Conservation (phyloP, 2,329 filamentous ascomycete genomes). For the Aspergillus flavus region DNA sequence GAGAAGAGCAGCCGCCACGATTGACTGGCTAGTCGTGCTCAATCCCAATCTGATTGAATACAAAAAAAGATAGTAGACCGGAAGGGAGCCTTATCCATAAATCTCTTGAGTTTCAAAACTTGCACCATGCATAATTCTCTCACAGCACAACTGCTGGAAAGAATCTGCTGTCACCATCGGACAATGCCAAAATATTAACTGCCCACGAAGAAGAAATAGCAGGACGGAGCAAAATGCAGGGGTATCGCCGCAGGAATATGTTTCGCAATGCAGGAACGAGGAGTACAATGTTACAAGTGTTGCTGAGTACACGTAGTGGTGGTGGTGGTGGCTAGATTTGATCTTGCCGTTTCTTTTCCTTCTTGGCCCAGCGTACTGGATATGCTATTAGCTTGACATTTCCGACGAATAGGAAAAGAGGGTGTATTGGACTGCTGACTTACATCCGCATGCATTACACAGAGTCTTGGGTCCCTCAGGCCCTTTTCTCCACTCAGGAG, state of each 20-base stretch:
- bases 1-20: neutral
- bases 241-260: conserved; percentile 22
- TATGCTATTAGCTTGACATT: neutral
- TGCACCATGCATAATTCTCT: neutral
- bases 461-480: conserved; percentile 91
- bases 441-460: conserved; percentile 91
- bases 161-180: neutral
- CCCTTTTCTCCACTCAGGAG: conserved; percentile 94
- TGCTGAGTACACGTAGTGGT: neutral
- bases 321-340: conserved; percentile 16
- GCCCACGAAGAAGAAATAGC: neutral
- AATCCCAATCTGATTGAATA: neutral
- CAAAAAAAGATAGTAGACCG: neutral
- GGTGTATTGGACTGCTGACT: conserved; percentile 31
- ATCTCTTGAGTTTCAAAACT: neutral
- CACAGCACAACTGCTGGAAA: neutral
- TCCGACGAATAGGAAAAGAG: neutral
- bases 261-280: conserved; percentile 13
- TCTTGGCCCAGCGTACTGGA: conserved; percentile 63
- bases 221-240: conserved; percentile 11
- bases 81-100: neutral
- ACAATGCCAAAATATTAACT: neutral
- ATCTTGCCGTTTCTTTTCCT: conserved; percentile 70
- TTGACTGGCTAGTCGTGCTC: neutral
- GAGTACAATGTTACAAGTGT: neutral